A percentile compares a stretch with the other conserved stretches of the same genome.
These are phyloP conservation scores for Diaporthe vaccinii DNA, from an alignment of 2,329 filamentous ascomycete species.

Conservation along the genomic window DNA sequence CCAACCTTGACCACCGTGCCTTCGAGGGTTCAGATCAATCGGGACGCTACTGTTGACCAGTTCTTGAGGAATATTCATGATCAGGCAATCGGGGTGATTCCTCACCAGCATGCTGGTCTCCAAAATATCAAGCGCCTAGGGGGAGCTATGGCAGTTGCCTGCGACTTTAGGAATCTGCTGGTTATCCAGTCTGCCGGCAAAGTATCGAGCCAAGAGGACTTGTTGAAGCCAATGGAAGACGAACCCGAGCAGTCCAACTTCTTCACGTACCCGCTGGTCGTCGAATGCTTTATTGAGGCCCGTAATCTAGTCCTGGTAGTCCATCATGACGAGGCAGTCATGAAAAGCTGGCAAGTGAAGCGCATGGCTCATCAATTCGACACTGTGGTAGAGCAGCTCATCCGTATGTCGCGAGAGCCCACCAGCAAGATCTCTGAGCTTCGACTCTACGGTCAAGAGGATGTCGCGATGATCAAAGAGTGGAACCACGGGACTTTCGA, in stretches of 20 bases:
- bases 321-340: not conserved
- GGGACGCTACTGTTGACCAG: slow-evolving; percentile 52
- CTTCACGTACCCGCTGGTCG: slow-evolving; percentile 16
- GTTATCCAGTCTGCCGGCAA: slow-evolving; percentile 10
- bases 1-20: slow-evolving; percentile 70
- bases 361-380: slow-evolving; percentile 7
- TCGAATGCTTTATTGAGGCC: not conserved
- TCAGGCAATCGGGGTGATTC: slow-evolving; percentile 55
- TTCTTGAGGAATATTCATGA: not conserved
- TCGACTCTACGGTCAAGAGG: slow-evolving; percentile 3
- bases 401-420: not conserved
- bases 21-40: slow-evolving; percentile 54
- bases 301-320: not conserved
- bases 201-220: not conserved
- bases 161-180: slow-evolving; percentile 16
- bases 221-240: slow-evolving; percentile 4
- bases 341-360: not conserved
- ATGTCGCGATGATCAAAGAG: not conserved
- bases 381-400: not conserved
- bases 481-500: not conserved
- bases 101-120: slow-evolving; percentile 73
- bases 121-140: slow-evolving; percentile 69
- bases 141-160: not conserved
- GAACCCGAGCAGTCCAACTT: slow-evolving; percentile 8
- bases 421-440: slow-evolving; percentile 3